A percentile compares a stretch with the other conserved stretches of the same genome.
phyloP scores from a whole-genome alignment of 371 early-diverging fungal species.

The Basidiobolus meristosporus region DNA sequence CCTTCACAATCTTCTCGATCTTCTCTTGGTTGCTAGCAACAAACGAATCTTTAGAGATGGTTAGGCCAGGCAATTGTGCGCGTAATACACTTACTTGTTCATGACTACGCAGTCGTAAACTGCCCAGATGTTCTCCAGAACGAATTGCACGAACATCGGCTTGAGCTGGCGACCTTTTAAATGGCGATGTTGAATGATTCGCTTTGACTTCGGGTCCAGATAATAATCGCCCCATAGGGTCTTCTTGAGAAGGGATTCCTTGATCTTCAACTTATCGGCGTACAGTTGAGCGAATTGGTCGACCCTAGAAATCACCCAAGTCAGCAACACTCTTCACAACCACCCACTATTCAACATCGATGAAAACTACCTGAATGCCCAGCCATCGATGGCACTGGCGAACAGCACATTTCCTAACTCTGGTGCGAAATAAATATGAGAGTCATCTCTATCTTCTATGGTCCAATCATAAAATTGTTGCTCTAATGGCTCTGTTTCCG shows the following conservation, averaged over 20 bases:
- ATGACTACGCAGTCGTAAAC: constrained; percentile 73
- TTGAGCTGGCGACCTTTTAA: constrained; percentile 62
- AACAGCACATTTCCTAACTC: constrained; percentile 92
- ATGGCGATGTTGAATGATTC: constrained; percentile 69
- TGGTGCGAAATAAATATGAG: constrained; percentile 86
- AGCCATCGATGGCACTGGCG: constrained; percentile 88
- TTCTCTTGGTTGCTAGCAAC: constrained; percentile 47
- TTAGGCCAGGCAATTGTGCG: not conserved
- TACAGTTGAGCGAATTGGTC: constrained; percentile 85
- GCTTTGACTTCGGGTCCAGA: constrained; percentile 84
- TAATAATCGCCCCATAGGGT: constrained; percentile 94
- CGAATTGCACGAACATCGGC: constrained; percentile 92
- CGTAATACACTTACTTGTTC: not conserved
- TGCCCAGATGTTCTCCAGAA: constrained; percentile 87
- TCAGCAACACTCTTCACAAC: no score
- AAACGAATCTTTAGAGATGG: no score
- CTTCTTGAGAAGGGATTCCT: constrained; percentile 43
- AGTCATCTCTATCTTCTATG: constrained; percentile 76
- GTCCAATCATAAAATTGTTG: constrained; percentile 59
- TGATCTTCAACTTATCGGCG: constrained; percentile 75
- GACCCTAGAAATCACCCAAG: no score
- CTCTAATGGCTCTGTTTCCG: constrained; percentile 8
- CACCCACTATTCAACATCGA: not conserved
- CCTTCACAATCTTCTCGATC: constrained; percentile 78
- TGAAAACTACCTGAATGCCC: constrained; percentile 73